Conservation (phyloP, 202 grass and related monocot genomes). For the Musa balbisiana region DNA sequence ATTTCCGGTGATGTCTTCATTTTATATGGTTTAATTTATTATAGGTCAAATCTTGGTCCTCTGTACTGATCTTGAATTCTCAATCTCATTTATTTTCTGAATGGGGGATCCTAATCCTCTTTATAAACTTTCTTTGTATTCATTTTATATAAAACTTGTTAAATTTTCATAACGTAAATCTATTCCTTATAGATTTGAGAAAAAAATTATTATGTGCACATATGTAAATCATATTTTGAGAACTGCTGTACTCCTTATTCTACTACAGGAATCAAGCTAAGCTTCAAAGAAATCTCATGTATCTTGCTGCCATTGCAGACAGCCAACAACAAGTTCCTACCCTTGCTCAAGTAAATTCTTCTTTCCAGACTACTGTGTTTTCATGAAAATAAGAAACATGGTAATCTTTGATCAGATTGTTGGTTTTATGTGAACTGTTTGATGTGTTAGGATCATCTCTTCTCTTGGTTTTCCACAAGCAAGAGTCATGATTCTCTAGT, state of each 20-base stretch:
- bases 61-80: too few species aligned
- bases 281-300: constrained; percentile 99
- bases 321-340: constrained; percentile 71
- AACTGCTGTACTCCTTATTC: background rate
- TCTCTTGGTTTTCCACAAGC: too few species aligned
- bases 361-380: background rate
- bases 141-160: background rate
- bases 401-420: background rate
- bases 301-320: constrained; percentile 93
- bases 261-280: constrained; percentile 88
- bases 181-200: background rate
- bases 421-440: background rate
- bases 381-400: background rate
- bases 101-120: too few species aligned
- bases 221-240: background rate
- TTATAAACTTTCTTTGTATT: background rate
- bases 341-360: constrained; percentile 49
- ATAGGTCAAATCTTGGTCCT: too few species aligned
- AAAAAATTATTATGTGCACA: background rate
- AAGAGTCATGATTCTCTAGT: too few species aligned
- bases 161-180: background rate
- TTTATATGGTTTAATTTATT: too few species aligned
- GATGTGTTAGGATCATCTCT: too few species aligned
- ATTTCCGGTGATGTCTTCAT: too few species aligned
- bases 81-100: too few species aligned